These are phyloP conservation scores for Aureobasidium uvarum DNA, from an alignment of 2,329 filamentous ascomycete genomes.

Conservation along the genomic window DNA sequence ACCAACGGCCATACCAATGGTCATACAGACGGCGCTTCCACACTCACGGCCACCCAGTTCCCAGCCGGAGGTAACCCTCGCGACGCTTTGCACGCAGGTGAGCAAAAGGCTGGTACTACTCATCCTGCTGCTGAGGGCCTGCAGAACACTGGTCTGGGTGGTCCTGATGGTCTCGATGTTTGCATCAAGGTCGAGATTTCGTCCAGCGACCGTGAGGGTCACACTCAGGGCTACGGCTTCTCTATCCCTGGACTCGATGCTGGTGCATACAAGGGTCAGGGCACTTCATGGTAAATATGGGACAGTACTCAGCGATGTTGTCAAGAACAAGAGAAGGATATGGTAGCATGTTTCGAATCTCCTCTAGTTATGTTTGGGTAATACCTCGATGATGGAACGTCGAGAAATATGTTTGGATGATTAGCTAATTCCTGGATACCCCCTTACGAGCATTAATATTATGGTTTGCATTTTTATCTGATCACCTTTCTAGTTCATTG, in stretches of 20 bases:
- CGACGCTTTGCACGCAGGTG: slow-evolving; percentile 69
- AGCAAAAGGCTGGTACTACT: slow-evolving; percentile 71
- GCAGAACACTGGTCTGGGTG: slow-evolving; percentile 44
- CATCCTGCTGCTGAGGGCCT: slow-evolving; percentile 66
- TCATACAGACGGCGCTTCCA: slow-evolving; percentile 27
- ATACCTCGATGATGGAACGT: neutral
- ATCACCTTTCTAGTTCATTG: neutral
- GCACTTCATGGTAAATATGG: slow-evolving; percentile 28
- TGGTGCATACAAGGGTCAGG: slow-evolving; percentile 27
- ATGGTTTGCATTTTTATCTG: slow-evolving; percentile 6
- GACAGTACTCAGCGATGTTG: neutral
- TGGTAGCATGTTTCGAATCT: neutral
- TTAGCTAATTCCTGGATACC: slow-evolving; percentile 23
- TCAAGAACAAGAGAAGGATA: neutral
- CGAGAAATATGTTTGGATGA: neutral
- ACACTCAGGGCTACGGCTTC: slow-evolving; percentile 53
- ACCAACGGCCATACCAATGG: slow-evolving; percentile 37
- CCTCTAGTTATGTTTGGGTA: neutral
- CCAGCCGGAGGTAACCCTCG: slow-evolving; percentile 55
- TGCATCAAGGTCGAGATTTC: slow-evolving; percentile 51
- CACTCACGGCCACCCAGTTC: neutral
- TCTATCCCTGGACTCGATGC: slow-evolving; percentile 47
- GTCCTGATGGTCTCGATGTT: slow-evolving; percentile 48
- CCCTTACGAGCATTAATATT: slow-evolving; percentile 18
- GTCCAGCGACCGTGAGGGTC: slow-evolving; percentile 44